phyloP scores from a whole-genome alignment of 2,329 filamentous ascomycete genomes.

The Xylariaceae sp. region DNA sequence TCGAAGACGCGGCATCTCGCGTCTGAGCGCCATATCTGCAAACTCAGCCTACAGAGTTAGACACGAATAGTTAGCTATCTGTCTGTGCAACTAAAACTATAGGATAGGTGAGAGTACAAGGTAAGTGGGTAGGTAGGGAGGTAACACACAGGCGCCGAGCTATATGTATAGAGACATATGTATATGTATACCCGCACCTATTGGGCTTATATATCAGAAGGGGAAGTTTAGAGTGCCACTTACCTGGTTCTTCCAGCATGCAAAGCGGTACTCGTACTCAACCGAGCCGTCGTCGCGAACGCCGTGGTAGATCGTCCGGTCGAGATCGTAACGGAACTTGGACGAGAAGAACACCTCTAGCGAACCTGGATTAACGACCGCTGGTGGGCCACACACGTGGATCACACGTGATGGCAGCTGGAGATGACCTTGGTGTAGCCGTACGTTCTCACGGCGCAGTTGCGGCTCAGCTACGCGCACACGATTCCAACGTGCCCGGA shows the following conservation, averaged over 20 bases:
- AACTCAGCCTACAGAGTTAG: conserved; percentile 10
- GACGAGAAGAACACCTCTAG: conserved; percentile 3
- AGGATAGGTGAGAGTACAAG: too few species aligned
- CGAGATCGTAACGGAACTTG: conserved; percentile 6
- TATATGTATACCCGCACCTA: neutral
- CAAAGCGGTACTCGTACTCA: conserved; percentile 21
- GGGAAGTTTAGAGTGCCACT: neutral
- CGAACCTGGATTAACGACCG: neutral
- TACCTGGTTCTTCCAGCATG: conserved; percentile 16
- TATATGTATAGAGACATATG: too few species aligned
- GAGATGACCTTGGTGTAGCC: neutral
- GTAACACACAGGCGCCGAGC: too few species aligned
- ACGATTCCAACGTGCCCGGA: conserved; percentile 16
- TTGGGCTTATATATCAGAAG: too few species aligned
- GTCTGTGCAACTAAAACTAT: neutral
- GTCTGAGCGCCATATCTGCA: conserved; percentile 10
- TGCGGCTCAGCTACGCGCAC: conserved; percentile 2
- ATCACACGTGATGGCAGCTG: conserved; percentile 17
- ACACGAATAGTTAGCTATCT: neutral
- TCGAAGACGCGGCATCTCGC: neutral
- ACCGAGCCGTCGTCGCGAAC: neutral
- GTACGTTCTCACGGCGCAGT: neutral
- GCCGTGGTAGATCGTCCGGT: conserved; percentile 13
- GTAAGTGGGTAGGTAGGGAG: too few species aligned
- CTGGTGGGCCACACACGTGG: neutral